phyloP scores from a whole-genome alignment of 768 basidiomycete genomes.

The Auricularia heimuer region DNA sequence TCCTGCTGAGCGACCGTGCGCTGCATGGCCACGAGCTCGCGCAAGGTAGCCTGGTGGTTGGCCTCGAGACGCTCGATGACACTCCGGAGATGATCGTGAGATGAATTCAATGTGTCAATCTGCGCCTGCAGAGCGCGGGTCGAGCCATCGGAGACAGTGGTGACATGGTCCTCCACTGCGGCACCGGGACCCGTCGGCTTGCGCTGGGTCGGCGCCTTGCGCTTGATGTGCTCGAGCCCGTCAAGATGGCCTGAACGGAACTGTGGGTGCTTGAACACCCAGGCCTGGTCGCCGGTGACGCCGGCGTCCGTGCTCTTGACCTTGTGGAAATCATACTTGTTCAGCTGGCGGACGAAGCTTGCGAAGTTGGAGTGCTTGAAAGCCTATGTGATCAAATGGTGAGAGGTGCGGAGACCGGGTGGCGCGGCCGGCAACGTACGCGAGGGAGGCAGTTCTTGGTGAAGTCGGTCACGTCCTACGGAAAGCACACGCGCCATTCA shows the following conservation, averaged over 20 bases:
- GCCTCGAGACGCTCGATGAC: slow-evolving; percentile 31
- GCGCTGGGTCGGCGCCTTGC: slow-evolving; percentile 22
- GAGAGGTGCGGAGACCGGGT: neutral
- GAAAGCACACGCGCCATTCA: neutral
- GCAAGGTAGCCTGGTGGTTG: slow-evolving; percentile 57
- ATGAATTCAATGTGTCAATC: slow-evolving; percentile 36
- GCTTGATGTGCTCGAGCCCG: slow-evolving; percentile 46
- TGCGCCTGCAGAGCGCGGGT: slow-evolving; percentile 34
- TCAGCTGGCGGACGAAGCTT: slow-evolving; percentile 28
- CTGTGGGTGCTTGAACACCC: slow-evolving; percentile 32
- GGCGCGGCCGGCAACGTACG: slow-evolving; percentile 23
- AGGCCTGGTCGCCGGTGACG: slow-evolving; percentile 20
- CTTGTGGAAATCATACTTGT: slow-evolving; percentile 35
- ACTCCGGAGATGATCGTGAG: slow-evolving; percentile 43
- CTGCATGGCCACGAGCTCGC: slow-evolving; percentile 66
- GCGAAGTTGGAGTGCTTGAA: slow-evolving; percentile 33
- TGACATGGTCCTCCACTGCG: neutral
- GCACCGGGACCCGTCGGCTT: slow-evolving; percentile 9
- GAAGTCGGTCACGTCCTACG: slow-evolving; percentile 88
- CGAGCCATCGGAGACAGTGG: neutral
- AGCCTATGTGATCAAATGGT: neutral
- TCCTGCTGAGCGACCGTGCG: slow-evolving; percentile 77
- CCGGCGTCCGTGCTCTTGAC: slow-evolving; percentile 25
- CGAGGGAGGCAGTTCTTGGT: slow-evolving; percentile 46
- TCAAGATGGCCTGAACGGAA: slow-evolving; percentile 46